Percentiles rank a stretch among this genome's conserved stretches.
phyloP scores from a whole-genome alignment of 2,329 filamentous ascomycete genomes.

The Sphaerulina vaccinii region DNA sequence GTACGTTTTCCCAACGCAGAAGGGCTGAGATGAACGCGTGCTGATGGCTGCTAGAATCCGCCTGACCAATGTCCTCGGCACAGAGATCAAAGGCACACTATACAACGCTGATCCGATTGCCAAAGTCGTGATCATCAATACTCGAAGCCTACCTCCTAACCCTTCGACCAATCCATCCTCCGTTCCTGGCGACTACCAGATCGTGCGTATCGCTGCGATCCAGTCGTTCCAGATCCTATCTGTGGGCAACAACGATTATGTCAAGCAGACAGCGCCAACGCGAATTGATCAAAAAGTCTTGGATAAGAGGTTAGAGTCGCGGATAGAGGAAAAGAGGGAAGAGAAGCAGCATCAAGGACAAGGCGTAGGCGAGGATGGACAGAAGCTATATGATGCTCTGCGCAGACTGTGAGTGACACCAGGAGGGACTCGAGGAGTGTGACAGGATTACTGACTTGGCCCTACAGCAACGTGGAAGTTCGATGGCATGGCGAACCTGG shows the following conservation, averaged over 20 bases:
- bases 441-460: background rate
- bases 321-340: slow-evolving; percentile 57
- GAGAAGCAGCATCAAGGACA: slow-evolving; percentile 59
- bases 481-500: slow-evolving; percentile 54
- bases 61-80: slow-evolving; percentile 55
- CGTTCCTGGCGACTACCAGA: slow-evolving; percentile 55
- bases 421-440: background rate
- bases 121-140: slow-evolving; percentile 62
- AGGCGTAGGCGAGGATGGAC: slow-evolving; percentile 60
- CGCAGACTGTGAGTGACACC: slow-evolving; percentile 50
- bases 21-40: background rate
- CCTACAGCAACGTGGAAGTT: slow-evolving; percentile 44
- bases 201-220: slow-evolving; percentile 61
- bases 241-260: slow-evolving; percentile 39
- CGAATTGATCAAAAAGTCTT: slow-evolving; percentile 56
- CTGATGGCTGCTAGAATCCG: slow-evolving; percentile 1
- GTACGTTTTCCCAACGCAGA: slow-evolving; percentile 44
- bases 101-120: slow-evolving; percentile 62
- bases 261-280: slow-evolving; percentile 47
- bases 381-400: slow-evolving; percentile 63
- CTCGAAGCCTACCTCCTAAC: slow-evolving; percentile 41
- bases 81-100: slow-evolving; percentile 60
- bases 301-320: slow-evolving; percentile 55
- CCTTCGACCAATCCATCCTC: slow-evolving; percentile 38
- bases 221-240: slow-evolving; percentile 56